Evolutionary conservation across 495 filamentous ascomycete species (phyloP), one percentile per base, ranked within the genome.

Genomic region (Penicillium coprophilum): DNA sequence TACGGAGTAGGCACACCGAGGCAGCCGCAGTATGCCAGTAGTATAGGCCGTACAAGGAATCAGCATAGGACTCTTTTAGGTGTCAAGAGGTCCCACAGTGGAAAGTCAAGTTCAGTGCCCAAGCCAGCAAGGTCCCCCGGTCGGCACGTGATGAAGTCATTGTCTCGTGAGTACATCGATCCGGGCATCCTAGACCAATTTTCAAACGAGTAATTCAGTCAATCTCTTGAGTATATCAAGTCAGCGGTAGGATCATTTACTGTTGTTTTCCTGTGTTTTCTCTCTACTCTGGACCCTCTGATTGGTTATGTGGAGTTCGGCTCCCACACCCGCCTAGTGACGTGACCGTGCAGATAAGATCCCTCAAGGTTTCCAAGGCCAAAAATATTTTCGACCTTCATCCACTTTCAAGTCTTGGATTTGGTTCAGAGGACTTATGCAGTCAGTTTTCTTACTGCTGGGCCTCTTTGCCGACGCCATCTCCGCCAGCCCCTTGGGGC

Each of bases 381-480:
- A n/a, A n/a, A 27, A 27, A 27, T 27, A 27, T 28, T 28, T n/a
- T 31, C 23, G 27, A 46, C 24, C 6, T 31, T 19, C 28, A 38
- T n/a, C n/a, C 34, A 47, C 17, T 20, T 31, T 30, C 10, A 5
- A 19, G 0, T 12, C 28, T 47, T 32, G 41, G 19, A 28, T 15
- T 45, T 46, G 43, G 52, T 46, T 15, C 15, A 54, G 51, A 53
- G 40, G 52, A 54, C 31, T 54, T 31, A 65, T 67, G 64, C 52
- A 52, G 54, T 60, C 56, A 27, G 52, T 48, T 27, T 11, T 46
- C 24, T 24, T 62, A 20, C 59, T 67, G 62, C 59, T 67, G 39
- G 51, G 53, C 50, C 54, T 65, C 36, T 50, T 59, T 24, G 62
- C 62, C n/a, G 44, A 46, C 36, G 45, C 55, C 6, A 55, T 60